Evolutionary conservation across 164 flowering plant species (phyloP).

Genomic region (Macadamia tetraphylla): DNA sequence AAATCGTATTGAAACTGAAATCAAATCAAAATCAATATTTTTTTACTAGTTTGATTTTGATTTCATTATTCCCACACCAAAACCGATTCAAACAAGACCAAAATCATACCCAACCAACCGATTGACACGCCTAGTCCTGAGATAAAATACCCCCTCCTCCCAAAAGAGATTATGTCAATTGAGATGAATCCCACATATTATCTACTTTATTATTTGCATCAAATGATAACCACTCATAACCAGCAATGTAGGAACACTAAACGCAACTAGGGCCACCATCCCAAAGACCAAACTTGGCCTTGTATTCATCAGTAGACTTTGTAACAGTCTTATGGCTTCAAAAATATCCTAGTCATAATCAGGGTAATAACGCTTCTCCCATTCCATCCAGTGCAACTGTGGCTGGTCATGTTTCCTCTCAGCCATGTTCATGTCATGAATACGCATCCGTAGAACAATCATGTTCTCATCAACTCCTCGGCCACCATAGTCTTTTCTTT

Average conservation of each 20-base stretch:
- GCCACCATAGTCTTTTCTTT: neutral
- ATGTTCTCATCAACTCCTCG: constrained; percentile 9
- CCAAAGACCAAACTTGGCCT: constrained; percentile 55
- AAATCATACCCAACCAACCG: too few species aligned
- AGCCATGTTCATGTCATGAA: constrained; percentile 41
- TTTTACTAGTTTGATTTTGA: too few species aligned
- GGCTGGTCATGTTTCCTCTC: constrained; percentile 41
- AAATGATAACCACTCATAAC: constrained; percentile 18
- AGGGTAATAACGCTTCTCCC: constrained; percentile 48
- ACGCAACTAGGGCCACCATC: constrained; percentile 17
- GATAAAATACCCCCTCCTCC: too few species aligned
- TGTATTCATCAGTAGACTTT: constrained; percentile 44
- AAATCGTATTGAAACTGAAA: too few species aligned
- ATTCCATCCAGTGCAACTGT: constrained; percentile 49
- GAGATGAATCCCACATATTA: neutral
- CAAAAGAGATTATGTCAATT: neutral
- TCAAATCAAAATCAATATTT: too few species aligned
- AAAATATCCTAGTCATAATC: constrained; percentile 35
- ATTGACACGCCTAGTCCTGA: too few species aligned
- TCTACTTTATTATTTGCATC: constrained; percentile 11
- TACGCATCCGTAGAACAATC: constrained; percentile 10
- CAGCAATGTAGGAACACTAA: constrained; percentile 35
- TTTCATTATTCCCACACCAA: too few species aligned
- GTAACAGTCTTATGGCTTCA: constrained; percentile 34
- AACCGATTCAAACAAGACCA: too few species aligned